phyloP scores from a whole-genome alignment of 441 rosid species.

The Gossypium davidsonii region DNA sequence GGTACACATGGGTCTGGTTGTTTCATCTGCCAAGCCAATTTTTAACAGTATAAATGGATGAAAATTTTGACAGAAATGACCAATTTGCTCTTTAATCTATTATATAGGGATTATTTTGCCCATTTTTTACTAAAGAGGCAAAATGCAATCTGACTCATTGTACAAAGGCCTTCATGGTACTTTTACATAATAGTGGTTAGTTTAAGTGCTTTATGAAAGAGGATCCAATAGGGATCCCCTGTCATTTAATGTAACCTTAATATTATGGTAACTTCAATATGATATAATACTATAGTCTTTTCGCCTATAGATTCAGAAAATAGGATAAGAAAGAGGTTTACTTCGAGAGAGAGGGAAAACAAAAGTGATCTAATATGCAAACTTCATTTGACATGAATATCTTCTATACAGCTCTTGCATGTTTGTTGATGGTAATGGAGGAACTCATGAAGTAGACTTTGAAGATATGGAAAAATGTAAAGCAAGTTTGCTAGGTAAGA shows the following conservation, averaged over 20 bases:
- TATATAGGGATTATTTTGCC: no score
- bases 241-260: background rate
- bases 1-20: no score
- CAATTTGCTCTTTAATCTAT: no score
- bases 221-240: constrained; percentile 1
- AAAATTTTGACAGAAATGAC: no score
- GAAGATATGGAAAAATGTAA: constrained; percentile 43
- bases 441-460: constrained; percentile 50
- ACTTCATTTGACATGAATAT: constrained; percentile 13
- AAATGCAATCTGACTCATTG: no score
- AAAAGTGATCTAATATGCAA: background rate
- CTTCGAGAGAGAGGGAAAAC: background rate
- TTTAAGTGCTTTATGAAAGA: background rate
- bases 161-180: no score
- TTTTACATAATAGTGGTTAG: background rate
- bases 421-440: constrained; percentile 53
- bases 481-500: constrained; percentile 67
- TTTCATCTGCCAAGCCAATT: no score
- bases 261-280: background rate
- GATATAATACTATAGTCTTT: background rate
- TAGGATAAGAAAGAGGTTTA: background rate
- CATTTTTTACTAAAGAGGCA: no score
- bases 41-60: no score
- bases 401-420: constrained; percentile 59
- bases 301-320: background rate